These are phyloP conservation scores for Mallotus repandus DNA, from an alignment of 441 rosid genomes.

Conservation along the genomic window DNA sequence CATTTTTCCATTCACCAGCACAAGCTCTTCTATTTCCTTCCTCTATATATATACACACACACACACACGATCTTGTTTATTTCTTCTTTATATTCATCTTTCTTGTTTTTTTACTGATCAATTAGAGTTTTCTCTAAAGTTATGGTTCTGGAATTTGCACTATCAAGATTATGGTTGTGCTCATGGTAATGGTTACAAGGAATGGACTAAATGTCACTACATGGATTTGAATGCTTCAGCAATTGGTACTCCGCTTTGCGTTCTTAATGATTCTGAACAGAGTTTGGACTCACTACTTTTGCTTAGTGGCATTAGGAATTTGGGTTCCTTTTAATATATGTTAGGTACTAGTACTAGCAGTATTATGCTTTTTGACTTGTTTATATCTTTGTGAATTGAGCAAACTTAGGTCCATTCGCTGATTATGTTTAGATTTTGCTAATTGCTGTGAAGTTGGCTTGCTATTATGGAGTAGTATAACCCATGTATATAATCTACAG, in stretches of 20 bases:
- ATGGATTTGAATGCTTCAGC: background rate
- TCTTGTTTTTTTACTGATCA: no score
- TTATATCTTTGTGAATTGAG: slow-evolving; percentile 1
- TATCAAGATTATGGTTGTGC: slow-evolving; percentile 6
- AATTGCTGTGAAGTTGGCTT: background rate
- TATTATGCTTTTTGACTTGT: slow-evolving; percentile 3
- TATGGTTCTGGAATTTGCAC: slow-evolving; percentile 22
- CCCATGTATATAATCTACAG: background rate
- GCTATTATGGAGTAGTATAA: background rate
- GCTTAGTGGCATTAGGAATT: slow-evolving; percentile 2
- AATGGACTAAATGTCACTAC: slow-evolving; percentile 18
- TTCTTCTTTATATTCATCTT: no score
- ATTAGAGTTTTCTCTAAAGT: slow-evolving; percentile 16
- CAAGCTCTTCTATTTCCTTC: no score
- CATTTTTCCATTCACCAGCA: no score
- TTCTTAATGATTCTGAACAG: slow-evolving; percentile 16
- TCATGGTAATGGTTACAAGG: background rate
- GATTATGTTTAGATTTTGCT: background rate
- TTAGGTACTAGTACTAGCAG: background rate
- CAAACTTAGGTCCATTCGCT: slow-evolving; percentile 3
- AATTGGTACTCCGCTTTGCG: slow-evolving; percentile 18
- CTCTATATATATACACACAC: no score
- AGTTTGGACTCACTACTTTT: slow-evolving; percentile 13
- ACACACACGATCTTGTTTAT: no score
- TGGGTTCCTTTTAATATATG: background rate